These are phyloP conservation scores for Lactarius indigo DNA, from an alignment of 768 basidiomycete genomes.

Conservation along the genomic window DNA sequence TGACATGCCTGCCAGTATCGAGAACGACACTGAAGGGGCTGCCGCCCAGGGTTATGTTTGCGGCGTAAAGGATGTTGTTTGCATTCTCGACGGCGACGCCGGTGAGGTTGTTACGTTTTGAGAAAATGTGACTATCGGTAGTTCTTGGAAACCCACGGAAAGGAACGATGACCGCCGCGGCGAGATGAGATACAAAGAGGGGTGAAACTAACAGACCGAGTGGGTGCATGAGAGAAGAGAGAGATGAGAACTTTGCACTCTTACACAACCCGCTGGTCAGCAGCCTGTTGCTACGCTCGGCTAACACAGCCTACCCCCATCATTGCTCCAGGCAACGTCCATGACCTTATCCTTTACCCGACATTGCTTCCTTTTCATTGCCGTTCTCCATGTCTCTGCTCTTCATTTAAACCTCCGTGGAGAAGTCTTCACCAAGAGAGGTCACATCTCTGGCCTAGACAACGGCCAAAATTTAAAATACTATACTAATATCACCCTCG, in stretches of 20 bases:
- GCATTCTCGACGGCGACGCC: slow-evolving; percentile 54
- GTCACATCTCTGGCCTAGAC: slow-evolving; percentile 29
- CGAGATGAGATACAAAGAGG: slow-evolving; percentile 10
- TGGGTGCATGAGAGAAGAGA: slow-evolving; percentile 10
- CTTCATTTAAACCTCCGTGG: slow-evolving; percentile 12
- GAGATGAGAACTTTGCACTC: not conserved
- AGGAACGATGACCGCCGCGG: slow-evolving; percentile 17
- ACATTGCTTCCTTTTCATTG: not conserved
- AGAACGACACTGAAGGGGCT: slow-evolving; percentile 55
- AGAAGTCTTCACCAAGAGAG: slow-evolving; percentile 28
- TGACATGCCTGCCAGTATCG: slow-evolving; percentile 69
- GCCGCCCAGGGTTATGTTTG: slow-evolving; percentile 67
- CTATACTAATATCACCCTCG: slow-evolving; percentile 39
- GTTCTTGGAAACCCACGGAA: not conserved
- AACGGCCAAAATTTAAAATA: slow-evolving; percentile 38
- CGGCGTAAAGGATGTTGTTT: slow-evolving; percentile 69
- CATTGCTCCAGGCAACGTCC: not conserved
- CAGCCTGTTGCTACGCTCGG: not conserved
- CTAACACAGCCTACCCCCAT: not conserved
- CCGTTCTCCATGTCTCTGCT: slow-evolving; percentile 3
- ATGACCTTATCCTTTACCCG: not conserved
- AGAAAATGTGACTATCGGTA: not conserved
- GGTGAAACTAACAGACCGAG: slow-evolving; percentile 3
- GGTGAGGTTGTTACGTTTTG: slow-evolving; percentile 15
- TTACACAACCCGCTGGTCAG: not conserved